Base-by-base conservation (phyloP, 805 yeast genomes). In the Ogataea pignaliae region DNA sequence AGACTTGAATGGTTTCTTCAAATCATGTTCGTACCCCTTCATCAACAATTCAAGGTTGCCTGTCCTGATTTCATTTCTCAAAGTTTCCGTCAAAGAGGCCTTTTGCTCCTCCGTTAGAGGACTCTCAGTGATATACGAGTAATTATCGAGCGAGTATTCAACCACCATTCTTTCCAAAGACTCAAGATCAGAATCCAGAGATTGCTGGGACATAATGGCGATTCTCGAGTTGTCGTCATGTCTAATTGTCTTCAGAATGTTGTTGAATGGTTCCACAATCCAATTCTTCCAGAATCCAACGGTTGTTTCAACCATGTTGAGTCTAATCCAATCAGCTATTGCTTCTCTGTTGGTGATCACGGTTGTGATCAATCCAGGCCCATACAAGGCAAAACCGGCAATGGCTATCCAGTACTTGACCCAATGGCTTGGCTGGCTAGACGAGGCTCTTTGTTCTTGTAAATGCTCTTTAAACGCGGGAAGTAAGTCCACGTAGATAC, bases 141-240 rank as follows among this genome's bases (percentile, higher is more conserved):
- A 44, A 34, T 57, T 61, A 40, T 77, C 81, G 2, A 62, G 41
- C 1, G 78, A 73, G 58, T 83, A 88, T 41, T 86, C 93, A 15
- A 81, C 69, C 2, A 88, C 88, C 99, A 91, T 91, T 45, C 97
- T 65, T 57, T 88, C 89, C 41, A 91, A 71, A 2, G 96, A 85
- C 37, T 80, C 78, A 52, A 88, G 68, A 55, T 90, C 97, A 0
- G 93, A 78, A 32, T 76, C 73, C 14, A 93, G 69, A 1, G 96
- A 84, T 43, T 85, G 84, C 59, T 85, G 84, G 3, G 91, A 80
- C 65, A 87, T 81, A 17, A 89, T 76, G 0, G 96, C 85, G 36
- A 89, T 78, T 46, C 82, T 77, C 1, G 83, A 77, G 32, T 72
- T 70, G 13, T 85, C 84, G 59, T 90, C 97, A 61, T 87, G 93